Percentiles rank a stretch among this genome's conserved stretches.
Evolutionary conservation across 2,329 filamentous ascomycete species (phyloP).

Genomic region (Fusarium anguioides): DNA sequence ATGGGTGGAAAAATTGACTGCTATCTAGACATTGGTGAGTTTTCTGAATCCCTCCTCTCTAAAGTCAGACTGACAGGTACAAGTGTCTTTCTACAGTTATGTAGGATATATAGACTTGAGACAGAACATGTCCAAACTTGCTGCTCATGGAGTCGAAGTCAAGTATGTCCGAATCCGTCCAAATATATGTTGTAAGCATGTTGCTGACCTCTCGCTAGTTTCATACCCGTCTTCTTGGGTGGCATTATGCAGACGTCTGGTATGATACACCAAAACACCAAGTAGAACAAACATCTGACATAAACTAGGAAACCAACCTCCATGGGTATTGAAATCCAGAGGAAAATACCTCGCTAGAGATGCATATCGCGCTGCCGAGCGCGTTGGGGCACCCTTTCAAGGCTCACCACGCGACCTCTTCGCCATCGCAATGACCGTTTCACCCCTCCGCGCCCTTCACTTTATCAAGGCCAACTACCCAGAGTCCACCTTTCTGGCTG

Average conservation of each 20-base stretch:
- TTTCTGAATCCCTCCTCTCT: not conserved
- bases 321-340: constrained; percentile 78
- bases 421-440: constrained; percentile 55
- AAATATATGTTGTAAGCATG: not conserved
- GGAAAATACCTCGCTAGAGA: constrained; percentile 64
- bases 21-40: constrained; percentile 74
- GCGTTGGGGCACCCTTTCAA: constrained; percentile 53
- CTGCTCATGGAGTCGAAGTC: constrained; percentile 69
- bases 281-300: constrained; percentile 6
- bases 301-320: constrained; percentile 75
- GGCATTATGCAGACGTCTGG: constrained; percentile 71
- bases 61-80: constrained; percentile 2
- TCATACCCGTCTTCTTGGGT: constrained; percentile 78
- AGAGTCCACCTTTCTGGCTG: constrained; percentile 59
- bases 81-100: constrained; percentile 74
- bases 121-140: constrained; percentile 64
- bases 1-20: constrained; percentile 73
- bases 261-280: constrained; percentile 43
- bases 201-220: constrained; percentile 54
- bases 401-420: constrained; percentile 58
- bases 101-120: constrained; percentile 67
- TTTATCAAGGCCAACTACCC: constrained; percentile 72
- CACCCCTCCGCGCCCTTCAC: constrained; percentile 74
- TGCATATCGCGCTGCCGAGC: constrained; percentile 52
- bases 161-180: constrained; percentile 62